Evolutionary conservation across 768 basidiomycete genomes (phyloP), one percentile per base, ranked within the genome.

Genomic region (Candolleomyces efflorescens): DNA sequence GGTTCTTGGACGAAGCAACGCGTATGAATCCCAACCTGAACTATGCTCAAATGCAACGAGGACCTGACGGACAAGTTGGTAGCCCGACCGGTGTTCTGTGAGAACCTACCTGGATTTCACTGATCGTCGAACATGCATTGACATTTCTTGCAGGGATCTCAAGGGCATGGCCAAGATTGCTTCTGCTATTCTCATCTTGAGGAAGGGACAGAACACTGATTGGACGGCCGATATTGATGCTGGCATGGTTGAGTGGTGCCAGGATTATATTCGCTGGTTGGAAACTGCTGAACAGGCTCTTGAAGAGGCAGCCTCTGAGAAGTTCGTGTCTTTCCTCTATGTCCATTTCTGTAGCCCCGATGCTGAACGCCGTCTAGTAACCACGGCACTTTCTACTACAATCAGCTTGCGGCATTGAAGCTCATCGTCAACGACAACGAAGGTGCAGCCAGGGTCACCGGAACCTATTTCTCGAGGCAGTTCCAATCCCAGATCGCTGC

Each of bases 21-120:
- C 69, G 62, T 38, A 87, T 89, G 86, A 86, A 83, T 54, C 86
- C 86, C 0, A 82, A 85, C 62, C 68, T 89, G 43, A 75, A 84
- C 57, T 89, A 78, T 64, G 78, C 73, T 0, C 84, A 85, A 61
- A 77, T 84, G 68, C 51, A 73, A 55, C 70, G 78, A 7, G 78
- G 77, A 43, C 75, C 76, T 12, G 61, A 59, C 52, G 73, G 73
- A 15, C 68, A 74, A 61, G 53, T 62, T 44, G 80, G 80, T 49
- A 74, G 73, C 32, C 82, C 78, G 61, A 82, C 80, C 18, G 84
- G 85, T 59, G 69, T 85, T 44, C 72, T 84, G 81, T 83, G 57
- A 68, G 79, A 71, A 23, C 37, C 5, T 32, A 23, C 37, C 5
- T 32, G 5, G 11, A 32, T 32, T 11, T 48, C 13, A 20, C 17